phyloP scores from a whole-genome alignment of 352 stramenopile genomes.

The Phytopythium chamaehyphon region DNA sequence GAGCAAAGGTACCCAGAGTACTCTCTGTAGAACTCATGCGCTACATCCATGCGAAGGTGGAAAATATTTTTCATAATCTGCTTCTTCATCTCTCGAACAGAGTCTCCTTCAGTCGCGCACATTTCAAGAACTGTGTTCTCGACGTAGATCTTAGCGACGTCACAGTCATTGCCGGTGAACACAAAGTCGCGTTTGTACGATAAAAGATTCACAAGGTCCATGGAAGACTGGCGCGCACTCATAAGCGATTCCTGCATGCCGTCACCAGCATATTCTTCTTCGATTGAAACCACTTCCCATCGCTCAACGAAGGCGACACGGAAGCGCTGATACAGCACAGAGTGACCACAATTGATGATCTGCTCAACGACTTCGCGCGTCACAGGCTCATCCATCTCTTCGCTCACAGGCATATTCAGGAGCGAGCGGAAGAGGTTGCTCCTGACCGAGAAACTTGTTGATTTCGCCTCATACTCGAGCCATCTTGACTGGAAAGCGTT shows the following conservation, averaged over 20 bases:
- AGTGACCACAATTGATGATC: conserved; percentile 55
- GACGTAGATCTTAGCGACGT: conserved; percentile 70
- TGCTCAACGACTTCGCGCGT: conserved; percentile 44
- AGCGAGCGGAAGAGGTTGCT: conserved; percentile 52
- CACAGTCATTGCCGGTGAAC: conserved; percentile 61
- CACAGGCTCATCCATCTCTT: conserved; percentile 54
- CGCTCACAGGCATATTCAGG: conserved; percentile 22
- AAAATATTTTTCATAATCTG: conserved; percentile 73
- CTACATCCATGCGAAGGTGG: conserved; percentile 61
- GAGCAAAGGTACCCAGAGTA: conserved; percentile 55
- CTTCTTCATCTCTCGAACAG: conserved; percentile 61
- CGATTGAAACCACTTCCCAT: conserved; percentile 57
- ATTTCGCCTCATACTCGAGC: conserved; percentile 47
- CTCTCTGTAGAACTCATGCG: conserved; percentile 65
- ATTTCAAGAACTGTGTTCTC: conserved; percentile 76
- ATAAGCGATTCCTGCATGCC: conserved; percentile 42
- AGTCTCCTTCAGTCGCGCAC: conserved; percentile 51
- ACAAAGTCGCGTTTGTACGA: conserved; percentile 88
- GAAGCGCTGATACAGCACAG: conserved; percentile 66
- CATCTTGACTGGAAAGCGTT: conserved; percentile 41
- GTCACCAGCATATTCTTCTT: conserved; percentile 41
- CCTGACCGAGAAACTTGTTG: conserved; percentile 45
- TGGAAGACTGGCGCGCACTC: conserved; percentile 56
- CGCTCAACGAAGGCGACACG: conserved; percentile 75
- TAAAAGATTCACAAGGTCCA: conserved; percentile 81